phyloP scores from a whole-genome alignment of 768 basidiomycete species.

The Tulasnella sp. region DNA sequence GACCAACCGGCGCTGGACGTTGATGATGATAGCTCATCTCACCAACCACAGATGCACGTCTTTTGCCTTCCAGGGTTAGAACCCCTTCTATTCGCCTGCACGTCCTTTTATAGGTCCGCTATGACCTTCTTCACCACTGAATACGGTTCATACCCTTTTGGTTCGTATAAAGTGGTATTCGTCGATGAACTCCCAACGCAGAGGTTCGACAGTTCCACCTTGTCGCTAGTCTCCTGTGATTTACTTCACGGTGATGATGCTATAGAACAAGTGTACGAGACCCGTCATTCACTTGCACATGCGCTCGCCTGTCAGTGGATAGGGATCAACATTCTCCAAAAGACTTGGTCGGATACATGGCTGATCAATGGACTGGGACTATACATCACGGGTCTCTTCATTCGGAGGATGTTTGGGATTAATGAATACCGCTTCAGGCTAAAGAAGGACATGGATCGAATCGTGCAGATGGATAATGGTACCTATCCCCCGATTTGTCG shows the following conservation, averaged over 20 bases:
- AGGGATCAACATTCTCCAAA: constrained; percentile 90
- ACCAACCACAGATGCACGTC: constrained; percentile 63
- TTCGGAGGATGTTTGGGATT: constrained; percentile 78
- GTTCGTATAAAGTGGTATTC: constrained; percentile 87
- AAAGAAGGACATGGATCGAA: constrained; percentile 92
- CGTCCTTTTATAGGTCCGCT: constrained; percentile 65
- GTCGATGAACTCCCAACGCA: constrained; percentile 77
- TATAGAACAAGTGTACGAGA: constrained; percentile 87
- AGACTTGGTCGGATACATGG: constrained; percentile 90
- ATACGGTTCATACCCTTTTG: constrained; percentile 92
- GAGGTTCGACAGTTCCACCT: constrained; percentile 72
- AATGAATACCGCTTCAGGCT: constrained; percentile 94
- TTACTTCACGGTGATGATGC: constrained; percentile 76
- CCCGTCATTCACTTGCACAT: constrained; percentile 72
- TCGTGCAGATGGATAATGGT: constrained; percentile 77
- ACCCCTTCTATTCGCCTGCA: constrained; percentile 50
- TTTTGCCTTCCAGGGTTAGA: constrained; percentile 90
- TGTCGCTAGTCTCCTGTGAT: constrained; percentile 68
- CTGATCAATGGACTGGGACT: constrained; percentile 88
- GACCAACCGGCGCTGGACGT: constrained; percentile 32
- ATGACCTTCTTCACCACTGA: constrained; percentile 89
- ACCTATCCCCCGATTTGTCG: constrained; percentile 88
- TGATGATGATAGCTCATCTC: constrained; percentile 40
- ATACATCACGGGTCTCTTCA: constrained; percentile 79
- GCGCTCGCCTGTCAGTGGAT: constrained; percentile 93